These are phyloP conservation scores for Boletus barrowsii DNA, from an alignment of 768 basidiomycete species.

Conservation along the genomic window DNA sequence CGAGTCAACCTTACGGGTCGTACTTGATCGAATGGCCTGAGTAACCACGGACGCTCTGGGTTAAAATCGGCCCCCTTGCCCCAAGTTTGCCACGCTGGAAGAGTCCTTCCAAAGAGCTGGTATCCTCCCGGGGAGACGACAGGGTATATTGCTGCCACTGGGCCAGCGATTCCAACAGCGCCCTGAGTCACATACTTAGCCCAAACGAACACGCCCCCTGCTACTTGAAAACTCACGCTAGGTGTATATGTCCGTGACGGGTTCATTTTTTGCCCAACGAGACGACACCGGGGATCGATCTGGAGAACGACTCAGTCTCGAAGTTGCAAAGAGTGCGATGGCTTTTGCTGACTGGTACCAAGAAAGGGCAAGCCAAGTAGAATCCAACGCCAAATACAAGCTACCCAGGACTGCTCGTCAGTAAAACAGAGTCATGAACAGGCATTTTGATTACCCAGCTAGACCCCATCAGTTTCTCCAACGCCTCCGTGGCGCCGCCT, in stretches of 20 bases:
- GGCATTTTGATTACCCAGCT: conserved; percentile 41
- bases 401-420: conserved; percentile 31
- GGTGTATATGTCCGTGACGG: conserved; percentile 67
- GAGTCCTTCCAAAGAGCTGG: conserved; percentile 58
- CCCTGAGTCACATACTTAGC: conserved; percentile 38
- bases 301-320: conserved; percentile 13
- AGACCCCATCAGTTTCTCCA: conserved; percentile 45
- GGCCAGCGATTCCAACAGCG: conserved; percentile 67
- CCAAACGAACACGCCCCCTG: background rate
- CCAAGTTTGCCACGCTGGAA: conserved; percentile 67
- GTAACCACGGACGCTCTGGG: conserved; percentile 53
- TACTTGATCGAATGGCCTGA: conserved; percentile 63
- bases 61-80: conserved; percentile 47
- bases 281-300: conserved; percentile 56
- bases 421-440: background rate
- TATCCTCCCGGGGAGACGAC: conserved; percentile 66
- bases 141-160: conserved; percentile 64
- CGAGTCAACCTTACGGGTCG: background rate
- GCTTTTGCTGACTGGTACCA: conserved; percentile 47
- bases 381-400: conserved; percentile 63
- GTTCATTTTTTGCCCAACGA: conserved; percentile 74
- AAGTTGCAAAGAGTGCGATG: background rate
- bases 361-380: conserved; percentile 61
- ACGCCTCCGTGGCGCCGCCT: conserved; percentile 40
- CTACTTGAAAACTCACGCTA: conserved; percentile 35